These are phyloP conservation scores for Blepharisma undulans DNA, from an alignment of 169 alveolate species.

Conservation along the genomic window DNA sequence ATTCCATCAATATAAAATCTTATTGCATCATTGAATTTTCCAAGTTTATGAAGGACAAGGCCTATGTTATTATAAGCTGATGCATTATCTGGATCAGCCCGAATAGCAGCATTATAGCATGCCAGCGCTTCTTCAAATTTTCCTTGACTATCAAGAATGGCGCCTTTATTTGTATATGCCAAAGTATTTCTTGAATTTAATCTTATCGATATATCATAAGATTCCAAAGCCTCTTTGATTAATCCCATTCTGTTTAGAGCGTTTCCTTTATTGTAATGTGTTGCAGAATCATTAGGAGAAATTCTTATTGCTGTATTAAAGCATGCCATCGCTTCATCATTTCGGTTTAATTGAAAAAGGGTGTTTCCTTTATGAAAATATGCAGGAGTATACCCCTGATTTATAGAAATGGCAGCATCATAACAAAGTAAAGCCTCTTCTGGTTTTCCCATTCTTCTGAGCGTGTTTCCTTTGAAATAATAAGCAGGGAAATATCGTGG, in stretches of 20 bases:
- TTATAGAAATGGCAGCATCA: background rate
- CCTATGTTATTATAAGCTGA: background rate
- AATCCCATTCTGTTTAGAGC: background rate
- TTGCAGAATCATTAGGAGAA: background rate
- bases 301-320: background rate
- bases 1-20: background rate
- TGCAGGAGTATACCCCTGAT: background rate
- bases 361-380: background rate
- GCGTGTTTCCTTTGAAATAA: background rate
- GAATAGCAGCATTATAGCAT: background rate
- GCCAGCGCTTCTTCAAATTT: background rate
- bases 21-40: background rate
- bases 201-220: background rate
- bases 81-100: background rate
- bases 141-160: background rate
- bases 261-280: background rate
- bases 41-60: background rate
- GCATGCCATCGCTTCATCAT: background rate
- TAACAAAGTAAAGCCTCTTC: background rate
- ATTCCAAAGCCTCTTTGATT: background rate
- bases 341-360: background rate
- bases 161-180: background rate
- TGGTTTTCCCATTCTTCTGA: background rate
- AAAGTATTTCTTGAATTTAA: background rate
- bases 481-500: background rate